These are phyloP conservation scores for Geotrichum siamense DNA, from an alignment of 1,139 yeast genomes.

Conservation along the genomic window DNA sequence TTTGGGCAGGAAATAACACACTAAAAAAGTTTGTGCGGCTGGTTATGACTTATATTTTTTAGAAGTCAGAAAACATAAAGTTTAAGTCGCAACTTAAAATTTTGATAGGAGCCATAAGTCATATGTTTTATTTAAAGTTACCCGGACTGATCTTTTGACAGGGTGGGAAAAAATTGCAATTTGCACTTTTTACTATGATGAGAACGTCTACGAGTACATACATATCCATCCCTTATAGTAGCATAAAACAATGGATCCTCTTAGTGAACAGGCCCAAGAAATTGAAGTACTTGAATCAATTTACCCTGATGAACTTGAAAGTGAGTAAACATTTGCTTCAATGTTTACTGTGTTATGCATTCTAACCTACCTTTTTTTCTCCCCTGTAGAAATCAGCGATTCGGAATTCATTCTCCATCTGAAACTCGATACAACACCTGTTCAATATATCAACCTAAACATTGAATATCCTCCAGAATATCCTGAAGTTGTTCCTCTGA, in stretches of 20 bases:
- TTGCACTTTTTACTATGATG: no score
- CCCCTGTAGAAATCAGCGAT: constrained; percentile 22
- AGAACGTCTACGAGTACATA: no score
- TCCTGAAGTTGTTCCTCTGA: constrained; percentile 61
- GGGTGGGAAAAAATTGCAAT: no score
- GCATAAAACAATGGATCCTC: constrained; percentile 16
- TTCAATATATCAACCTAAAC: constrained; percentile 42
- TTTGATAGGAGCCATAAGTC: no score
- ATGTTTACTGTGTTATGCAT: constrained; percentile 10
- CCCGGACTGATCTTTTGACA: no score
- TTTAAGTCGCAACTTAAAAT: no score
- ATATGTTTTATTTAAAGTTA: no score
- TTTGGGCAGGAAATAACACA: no score
- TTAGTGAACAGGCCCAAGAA: constrained; percentile 72
- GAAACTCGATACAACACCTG: constrained; percentile 54
- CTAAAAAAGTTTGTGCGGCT: no score
- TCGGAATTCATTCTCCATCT: constrained; percentile 35
- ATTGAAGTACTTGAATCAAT: constrained; percentile 75
- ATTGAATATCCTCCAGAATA: constrained; percentile 65
- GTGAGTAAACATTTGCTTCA: constrained; percentile 26
- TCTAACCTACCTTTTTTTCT: constrained; percentile 3
- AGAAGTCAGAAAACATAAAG: no score
- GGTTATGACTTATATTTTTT: no score
- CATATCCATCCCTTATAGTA: no score
- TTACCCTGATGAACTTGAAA: constrained; percentile 77